phyloP scores from a whole-genome alignment of 176 grass and related monocot species.

The Oryza australiensis region DNA sequence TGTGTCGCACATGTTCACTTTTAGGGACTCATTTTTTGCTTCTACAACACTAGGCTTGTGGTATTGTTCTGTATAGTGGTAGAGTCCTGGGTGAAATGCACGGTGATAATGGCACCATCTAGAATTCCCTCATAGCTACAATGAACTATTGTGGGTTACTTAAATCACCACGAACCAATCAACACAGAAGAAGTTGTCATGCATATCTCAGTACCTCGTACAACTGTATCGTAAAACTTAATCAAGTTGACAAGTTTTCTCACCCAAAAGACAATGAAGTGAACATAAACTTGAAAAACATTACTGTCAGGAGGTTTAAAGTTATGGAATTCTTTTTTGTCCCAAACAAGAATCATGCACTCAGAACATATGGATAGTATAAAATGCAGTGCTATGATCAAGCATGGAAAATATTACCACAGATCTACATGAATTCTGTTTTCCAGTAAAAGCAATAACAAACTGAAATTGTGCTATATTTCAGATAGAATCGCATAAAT shows the following conservation, averaged over 20 bases:
- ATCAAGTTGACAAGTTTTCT: background rate
- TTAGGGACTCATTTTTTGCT: background rate
- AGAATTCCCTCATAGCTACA: background rate
- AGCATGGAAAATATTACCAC: background rate
- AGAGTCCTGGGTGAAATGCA: background rate
- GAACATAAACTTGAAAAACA: background rate
- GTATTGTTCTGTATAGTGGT: background rate
- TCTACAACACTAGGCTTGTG: background rate
- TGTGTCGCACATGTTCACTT: background rate
- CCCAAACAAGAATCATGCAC: background rate
- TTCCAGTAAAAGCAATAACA: background rate
- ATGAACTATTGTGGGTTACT: background rate
- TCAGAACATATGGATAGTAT: background rate
- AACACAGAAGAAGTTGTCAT: constrained; percentile 4
- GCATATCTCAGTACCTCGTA: background rate
- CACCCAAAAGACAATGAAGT: background rate
- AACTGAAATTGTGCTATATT: background rate
- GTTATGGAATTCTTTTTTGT: background rate
- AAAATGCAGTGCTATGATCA: background rate
- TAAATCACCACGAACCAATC: background rate
- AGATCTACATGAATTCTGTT: background rate
- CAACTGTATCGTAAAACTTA: background rate
- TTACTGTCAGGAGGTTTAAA: background rate
- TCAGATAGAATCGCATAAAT: background rate
- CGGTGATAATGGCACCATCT: background rate